Evolutionary conservation across 306 rosid genomes (phyloP).

Genomic region (Trifolium dubium): DNA sequence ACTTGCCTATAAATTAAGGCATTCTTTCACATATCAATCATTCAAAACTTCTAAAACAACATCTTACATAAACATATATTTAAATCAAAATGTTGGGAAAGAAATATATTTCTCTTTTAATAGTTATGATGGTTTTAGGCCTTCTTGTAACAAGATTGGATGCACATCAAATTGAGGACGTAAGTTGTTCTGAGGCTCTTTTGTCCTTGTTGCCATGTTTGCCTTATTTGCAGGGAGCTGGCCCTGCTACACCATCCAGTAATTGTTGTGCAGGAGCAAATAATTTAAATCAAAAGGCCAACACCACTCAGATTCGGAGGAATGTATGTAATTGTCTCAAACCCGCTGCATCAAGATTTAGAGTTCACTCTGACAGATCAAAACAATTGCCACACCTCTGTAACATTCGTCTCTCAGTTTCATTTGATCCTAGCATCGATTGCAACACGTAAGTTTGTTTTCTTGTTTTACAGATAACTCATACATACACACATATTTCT

Average conservation of each 20-base stretch:
- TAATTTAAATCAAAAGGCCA: not conserved
- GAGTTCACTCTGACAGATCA: not conserved
- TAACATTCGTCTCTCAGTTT: not conserved
- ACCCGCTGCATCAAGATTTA: not conserved
- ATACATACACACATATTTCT: too few relatives aligned
- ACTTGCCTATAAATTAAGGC: too few relatives aligned
- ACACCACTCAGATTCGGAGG: not conserved
- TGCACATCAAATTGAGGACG: not conserved
- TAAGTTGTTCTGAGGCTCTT: not conserved
- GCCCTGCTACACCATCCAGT: not conserved
- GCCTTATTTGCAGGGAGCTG: not conserved
- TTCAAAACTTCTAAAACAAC: not conserved
- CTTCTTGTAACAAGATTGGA: not conserved
- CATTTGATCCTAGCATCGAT: not conserved
- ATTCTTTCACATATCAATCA: too few relatives aligned
- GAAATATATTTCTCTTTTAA: not conserved
- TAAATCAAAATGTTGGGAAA: not conserved
- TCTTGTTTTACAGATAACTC: not conserved
- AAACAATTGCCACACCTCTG: not conserved
- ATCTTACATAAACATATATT: slow-evolving; percentile 20
- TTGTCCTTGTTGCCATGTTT: not conserved
- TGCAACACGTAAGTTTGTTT: not conserved
- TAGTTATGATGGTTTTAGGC: too few relatives aligned
- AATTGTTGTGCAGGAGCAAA: not conserved
- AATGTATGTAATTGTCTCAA: not conserved